These are phyloP conservation scores for Haemoproteus tartakovskyi DNA, from an alignment of 169 alveolate species.

Conservation along the genomic window DNA sequence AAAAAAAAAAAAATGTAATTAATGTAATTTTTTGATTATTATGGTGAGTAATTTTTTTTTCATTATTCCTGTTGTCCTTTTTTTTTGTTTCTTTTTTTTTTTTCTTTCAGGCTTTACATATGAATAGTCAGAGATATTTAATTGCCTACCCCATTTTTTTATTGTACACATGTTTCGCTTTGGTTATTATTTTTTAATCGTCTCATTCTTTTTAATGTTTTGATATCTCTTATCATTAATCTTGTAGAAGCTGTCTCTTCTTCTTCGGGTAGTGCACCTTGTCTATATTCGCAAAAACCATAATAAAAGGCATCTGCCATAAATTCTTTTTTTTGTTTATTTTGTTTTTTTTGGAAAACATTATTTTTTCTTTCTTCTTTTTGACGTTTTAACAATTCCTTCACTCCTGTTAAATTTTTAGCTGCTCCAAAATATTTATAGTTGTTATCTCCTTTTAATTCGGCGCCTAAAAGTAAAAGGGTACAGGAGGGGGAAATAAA, in stretches of 20 bases:
- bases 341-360: conserved; percentile 23
- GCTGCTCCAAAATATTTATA: conserved; percentile 95
- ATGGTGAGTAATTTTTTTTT: too few relatives aligned
- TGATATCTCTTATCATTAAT: conserved; percentile 32
- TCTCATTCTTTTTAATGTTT: conserved; percentile 29
- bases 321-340: conserved; percentile 21
- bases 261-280: conserved; percentile 16
- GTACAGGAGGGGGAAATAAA: background rate
- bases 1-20: too few relatives aligned
- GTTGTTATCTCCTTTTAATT: conserved; percentile 85
- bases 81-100: conserved; percentile 5
- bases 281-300: conserved; percentile 61
- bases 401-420: conserved; percentile 91
- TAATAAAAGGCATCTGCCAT: conserved; percentile 39
- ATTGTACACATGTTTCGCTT: conserved; percentile 79
- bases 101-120: conserved; percentile 65
- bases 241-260: conserved; percentile 34
- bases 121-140: conserved; percentile 79
- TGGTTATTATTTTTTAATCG: conserved; percentile 74
- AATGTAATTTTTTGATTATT: too few relatives aligned
- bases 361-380: conserved; percentile 58
- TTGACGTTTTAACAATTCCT: conserved; percentile 87
- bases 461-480: conserved; percentile 63
- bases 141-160: conserved; percentile 83
- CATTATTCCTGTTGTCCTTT: background rate